Base-by-base conservation (phyloP, 495 filamentous ascomycete species). In the Neurospora sp. region DNA sequence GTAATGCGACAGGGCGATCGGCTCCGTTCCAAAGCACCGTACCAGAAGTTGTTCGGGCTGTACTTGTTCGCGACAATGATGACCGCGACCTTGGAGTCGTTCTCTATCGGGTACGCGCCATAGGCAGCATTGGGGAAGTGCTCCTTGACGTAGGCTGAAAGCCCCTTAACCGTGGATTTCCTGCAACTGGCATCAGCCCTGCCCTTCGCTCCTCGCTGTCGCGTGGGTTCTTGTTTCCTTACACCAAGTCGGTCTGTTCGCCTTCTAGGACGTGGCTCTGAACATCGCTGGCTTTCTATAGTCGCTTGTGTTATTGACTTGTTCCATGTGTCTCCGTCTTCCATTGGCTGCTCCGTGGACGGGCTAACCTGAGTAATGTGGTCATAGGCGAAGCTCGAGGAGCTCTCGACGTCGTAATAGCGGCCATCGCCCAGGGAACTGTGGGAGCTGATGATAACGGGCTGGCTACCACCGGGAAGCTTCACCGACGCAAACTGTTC, bases 41-140 rank as follows among this genome's bases (percentile, higher is more conserved):
- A 94, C 94, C 96, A 99, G 87, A 92, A 98, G 86, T 99, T 99
- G 78, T 92, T 92, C 8, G 96, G 96, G 76, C 92, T 96, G 86
- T 98, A 98, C 79, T 97, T 97, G 86, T 94, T 97, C 40, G 96
- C 92, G 46, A 97, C 94, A 70, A 97, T 86, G 71, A 96, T 81
- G 77, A 98, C 86, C 46, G 94, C 93, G 27, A 98, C 81, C 72
- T 89, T 87, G 27, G 89, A 86, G 82, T 95, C 91, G 77, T 91
- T 85, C 75, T 92, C 89, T 74, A 89, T 90, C 39, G 94, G 91
- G 79, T 92, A 96, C 38, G 93, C 91, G 77, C 93, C 92, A 76
- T 91, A 90, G 12, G 92, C 90, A 70, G 90, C 92, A 76, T 86
- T 90, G 2, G 93, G 90, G 82, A 93, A 99, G 85, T 99, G 95